Conservation (phyloP, 257 asterid species). For the Nicotiana noctiflora region DNA sequence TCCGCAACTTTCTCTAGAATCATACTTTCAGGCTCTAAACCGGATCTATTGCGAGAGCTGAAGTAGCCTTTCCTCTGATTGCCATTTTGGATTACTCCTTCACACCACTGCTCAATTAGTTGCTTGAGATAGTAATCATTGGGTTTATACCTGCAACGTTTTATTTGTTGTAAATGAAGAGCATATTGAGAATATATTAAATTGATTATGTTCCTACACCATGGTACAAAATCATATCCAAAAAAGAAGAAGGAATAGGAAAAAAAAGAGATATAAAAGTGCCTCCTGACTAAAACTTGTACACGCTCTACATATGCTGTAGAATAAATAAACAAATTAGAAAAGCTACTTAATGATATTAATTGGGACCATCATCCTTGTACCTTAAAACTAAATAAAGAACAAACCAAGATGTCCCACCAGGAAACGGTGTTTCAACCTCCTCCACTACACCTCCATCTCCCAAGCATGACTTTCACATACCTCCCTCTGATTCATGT, state of each 20-base stretch:
- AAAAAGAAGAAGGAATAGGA: neutral
- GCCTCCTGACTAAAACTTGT: neutral
- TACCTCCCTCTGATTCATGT: neutral
- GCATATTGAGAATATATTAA: neutral
- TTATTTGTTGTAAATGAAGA: neutral
- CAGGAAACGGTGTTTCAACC: neutral
- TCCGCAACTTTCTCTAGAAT: slow-evolving; percentile 84
- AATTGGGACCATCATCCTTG: neutral
- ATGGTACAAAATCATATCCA: neutral
- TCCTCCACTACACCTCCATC: neutral
- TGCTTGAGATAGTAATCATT: slow-evolving; percentile 85
- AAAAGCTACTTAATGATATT: neutral
- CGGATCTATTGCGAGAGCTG: slow-evolving; percentile 19
- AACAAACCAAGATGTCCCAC: neutral
- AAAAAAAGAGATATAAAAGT: neutral
- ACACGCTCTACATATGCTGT: neutral
- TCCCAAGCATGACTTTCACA: neutral
- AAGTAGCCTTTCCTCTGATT: slow-evolving; percentile 20
- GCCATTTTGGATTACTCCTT: slow-evolving; percentile 67
- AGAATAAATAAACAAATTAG: neutral
- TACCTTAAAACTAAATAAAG: neutral
- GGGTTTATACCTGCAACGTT: slow-evolving; percentile 62
- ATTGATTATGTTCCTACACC: neutral
- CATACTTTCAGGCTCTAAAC: slow-evolving; percentile 47
- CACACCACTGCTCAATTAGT: slow-evolving; percentile 96